These are phyloP conservation scores for Salvia hispanica DNA, from an alignment of 257 asterid genomes.

Conservation along the genomic window DNA sequence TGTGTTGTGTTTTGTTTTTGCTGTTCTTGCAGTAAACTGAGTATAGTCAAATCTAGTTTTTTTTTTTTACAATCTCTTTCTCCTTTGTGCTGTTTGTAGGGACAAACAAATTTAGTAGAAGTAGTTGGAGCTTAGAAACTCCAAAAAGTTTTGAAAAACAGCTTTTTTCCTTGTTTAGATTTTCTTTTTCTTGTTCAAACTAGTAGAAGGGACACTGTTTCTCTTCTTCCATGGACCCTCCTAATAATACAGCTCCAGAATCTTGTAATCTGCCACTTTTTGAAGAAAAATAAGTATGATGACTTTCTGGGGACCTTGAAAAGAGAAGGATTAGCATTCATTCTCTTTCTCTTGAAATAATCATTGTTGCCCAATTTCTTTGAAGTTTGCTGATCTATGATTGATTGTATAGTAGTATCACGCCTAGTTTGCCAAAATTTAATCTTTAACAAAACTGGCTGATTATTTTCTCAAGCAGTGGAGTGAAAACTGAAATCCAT, in stretches of 20 bases:
- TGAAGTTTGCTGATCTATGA: not conserved
- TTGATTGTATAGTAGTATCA: not conserved
- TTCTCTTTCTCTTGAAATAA: not conserved
- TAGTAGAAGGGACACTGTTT: conserved; percentile 22
- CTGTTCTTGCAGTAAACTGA: not conserved
- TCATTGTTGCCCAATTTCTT: conserved; percentile 11
- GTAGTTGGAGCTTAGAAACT: conserved; percentile 32
- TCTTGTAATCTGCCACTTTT: conserved; percentile 16
- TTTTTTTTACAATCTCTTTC: not conserved
- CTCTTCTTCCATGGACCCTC: conserved; percentile 32
- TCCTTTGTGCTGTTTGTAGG: conserved; percentile 24
- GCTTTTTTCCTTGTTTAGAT: conserved; percentile 19
- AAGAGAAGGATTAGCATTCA: too few species aligned
- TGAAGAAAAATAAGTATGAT: not conserved
- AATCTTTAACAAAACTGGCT: not conserved
- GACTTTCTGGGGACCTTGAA: conserved; percentile 20
- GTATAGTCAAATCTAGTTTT: not conserved
- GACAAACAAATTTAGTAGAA: conserved; percentile 33
- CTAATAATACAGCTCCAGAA: conserved; percentile 15
- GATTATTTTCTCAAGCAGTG: not conserved
- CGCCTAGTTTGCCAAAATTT: not conserved
- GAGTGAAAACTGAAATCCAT: too few species aligned
- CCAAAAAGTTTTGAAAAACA: conserved; percentile 26
- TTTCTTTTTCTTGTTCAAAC: conserved; percentile 12
- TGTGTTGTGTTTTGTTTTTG: too few species aligned